A percentile compares a stretch with the other conserved stretches of the same genome.
Conservation (phyloP, 805 yeast species). For the Myxozyma monticola region DNA sequence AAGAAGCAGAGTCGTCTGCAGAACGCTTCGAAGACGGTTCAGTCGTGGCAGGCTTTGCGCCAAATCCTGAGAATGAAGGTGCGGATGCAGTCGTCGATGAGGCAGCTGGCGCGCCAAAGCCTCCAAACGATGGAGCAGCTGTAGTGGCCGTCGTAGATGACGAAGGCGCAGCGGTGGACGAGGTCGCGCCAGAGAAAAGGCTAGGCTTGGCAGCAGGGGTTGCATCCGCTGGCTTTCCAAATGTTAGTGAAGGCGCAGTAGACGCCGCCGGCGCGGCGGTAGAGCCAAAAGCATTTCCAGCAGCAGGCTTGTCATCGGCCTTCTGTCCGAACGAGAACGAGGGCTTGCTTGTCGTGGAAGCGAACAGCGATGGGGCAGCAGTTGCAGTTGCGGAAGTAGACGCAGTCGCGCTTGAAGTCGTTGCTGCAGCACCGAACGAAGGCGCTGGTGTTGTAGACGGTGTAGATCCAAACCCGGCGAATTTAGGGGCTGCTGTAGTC, state of each 20-base stretch:
- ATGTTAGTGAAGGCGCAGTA: neutral
- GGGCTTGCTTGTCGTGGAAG: neutral
- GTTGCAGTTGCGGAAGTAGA: neutral
- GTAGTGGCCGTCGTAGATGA: neutral
- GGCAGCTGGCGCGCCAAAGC: constrained; percentile 4
- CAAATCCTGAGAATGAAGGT: constrained; percentile 5
- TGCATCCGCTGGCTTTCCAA: neutral
- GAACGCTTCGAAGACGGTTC: neutral
- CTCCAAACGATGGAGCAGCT: constrained; percentile 2
- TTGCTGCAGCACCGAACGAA: constrained; percentile 10
- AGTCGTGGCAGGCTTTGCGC: constrained; percentile 1
- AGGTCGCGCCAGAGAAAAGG: neutral
- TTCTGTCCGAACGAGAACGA: too few species aligned
- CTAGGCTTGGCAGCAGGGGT: neutral
- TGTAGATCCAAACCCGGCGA: constrained; percentile 3
- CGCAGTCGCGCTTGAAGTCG: neutral
- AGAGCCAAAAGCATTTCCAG: neutral
- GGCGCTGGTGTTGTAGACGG: constrained; percentile 2
- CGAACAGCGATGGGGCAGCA: neutral
- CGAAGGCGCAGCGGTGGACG: constrained; percentile 1
- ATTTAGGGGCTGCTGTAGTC: neutral
- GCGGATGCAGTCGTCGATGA: neutral
- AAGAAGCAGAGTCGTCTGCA: neutral
- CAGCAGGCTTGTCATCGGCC: too few species aligned
- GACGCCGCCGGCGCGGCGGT: too few species aligned